phyloP scores from a whole-genome alignment of 768 basidiomycete genomes.

The Lentinus tigrinus region DNA sequence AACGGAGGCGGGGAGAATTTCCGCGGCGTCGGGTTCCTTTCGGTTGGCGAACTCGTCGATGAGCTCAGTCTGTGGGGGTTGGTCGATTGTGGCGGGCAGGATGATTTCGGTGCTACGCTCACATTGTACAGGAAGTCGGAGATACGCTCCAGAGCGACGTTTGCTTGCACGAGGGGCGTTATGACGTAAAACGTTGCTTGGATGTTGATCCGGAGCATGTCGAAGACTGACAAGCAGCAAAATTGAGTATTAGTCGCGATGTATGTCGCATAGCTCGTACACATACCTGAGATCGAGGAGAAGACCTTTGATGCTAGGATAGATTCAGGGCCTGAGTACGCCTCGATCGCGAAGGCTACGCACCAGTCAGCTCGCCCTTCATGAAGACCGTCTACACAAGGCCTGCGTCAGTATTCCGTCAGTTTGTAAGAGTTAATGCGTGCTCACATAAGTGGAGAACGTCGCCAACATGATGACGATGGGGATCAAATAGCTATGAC shows the following conservation, averaged over 20 bases:
- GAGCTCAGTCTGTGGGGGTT: constrained; percentile 16
- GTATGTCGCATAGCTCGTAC: too few relatives aligned
- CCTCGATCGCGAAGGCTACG: constrained; percentile 27
- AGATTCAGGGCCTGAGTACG: not conserved
- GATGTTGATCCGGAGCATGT: constrained; percentile 12
- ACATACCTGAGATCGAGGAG: constrained; percentile 16
- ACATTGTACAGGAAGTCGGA: constrained; percentile 34
- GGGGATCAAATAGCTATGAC: constrained; percentile 53
- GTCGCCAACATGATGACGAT: constrained; percentile 63
- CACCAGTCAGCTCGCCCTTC: constrained; percentile 36
- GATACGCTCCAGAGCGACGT: constrained; percentile 41
- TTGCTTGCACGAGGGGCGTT: constrained; percentile 17
- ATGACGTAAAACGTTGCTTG: not conserved
- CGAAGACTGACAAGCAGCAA: constrained; percentile 1
- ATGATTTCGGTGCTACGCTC: constrained; percentile 21
- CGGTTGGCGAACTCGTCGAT: constrained; percentile 14
- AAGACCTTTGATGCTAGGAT: constrained; percentile 13
- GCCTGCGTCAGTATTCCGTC: not conserved
- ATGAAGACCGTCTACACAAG: constrained; percentile 33
- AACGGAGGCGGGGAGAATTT: not conserved
- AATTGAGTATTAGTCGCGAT: not conserved
- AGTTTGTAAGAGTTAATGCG: not conserved
- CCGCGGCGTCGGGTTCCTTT: not conserved
- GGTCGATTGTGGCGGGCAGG: not conserved
- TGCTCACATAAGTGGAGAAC: constrained; percentile 55